phyloP scores from a whole-genome alignment of 2,329 filamentous ascomycete species.

The Fusarium denticulatum region DNA sequence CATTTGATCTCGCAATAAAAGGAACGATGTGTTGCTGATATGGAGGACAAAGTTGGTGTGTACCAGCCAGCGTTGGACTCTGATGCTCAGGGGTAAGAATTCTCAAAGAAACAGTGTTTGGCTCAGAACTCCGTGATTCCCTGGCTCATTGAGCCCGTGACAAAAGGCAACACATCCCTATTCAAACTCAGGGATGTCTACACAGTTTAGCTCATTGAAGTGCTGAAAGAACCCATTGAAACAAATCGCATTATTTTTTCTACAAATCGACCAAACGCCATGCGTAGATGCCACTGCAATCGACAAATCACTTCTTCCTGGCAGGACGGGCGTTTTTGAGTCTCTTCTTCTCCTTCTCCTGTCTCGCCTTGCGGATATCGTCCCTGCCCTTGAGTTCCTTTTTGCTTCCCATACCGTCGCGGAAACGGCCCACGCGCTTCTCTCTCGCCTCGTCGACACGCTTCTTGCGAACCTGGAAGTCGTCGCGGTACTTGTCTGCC shows the following conservation, averaged over 20 bases:
- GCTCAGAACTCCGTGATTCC: neutral
- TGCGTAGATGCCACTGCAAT: slow-evolving; percentile 4
- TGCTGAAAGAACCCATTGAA: neutral
- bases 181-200: neutral
- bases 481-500: slow-evolving; percentile 90
- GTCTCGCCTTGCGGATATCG: slow-evolving; percentile 85
- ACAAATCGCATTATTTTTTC: slow-evolving; percentile 21
- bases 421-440: slow-evolving; percentile 79
- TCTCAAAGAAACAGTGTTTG: neutral
- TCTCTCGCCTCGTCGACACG: slow-evolving; percentile 87
- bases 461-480: slow-evolving; percentile 92
- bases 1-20: neutral
- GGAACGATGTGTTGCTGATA: neutral
- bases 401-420: slow-evolving; percentile 76
- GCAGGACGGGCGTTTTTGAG: slow-evolving; percentile 89
- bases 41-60: neutral
- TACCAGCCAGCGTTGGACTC: neutral
- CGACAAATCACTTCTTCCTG: slow-evolving; percentile 60
- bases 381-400: slow-evolving; percentile 82
- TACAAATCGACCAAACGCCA: slow-evolving; percentile 30
- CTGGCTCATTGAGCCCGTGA: neutral
- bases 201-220: neutral
- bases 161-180: neutral
- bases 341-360: slow-evolving; percentile 77
- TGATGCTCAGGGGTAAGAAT: neutral